Conservation (phyloP, 2,329 filamentous ascomycete genomes). For the Leptosphaerulina australis region DNA sequence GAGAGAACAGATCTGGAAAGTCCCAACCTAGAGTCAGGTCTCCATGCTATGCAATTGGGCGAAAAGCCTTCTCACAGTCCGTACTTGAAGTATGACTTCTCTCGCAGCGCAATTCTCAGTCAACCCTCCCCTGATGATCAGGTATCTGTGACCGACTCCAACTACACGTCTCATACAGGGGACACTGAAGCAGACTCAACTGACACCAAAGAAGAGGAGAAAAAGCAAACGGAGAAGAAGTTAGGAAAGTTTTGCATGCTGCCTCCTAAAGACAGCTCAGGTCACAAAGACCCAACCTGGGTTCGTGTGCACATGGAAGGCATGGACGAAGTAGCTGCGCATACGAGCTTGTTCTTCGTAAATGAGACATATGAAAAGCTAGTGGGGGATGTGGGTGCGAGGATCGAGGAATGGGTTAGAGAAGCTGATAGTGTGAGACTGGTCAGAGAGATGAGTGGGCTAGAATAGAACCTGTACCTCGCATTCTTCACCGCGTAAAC, state of each 20-base stretch:
- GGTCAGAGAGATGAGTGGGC: slow-evolving; percentile 35
- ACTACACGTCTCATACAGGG: slow-evolving; percentile 31
- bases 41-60: slow-evolving; percentile 32
- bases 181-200: slow-evolving; percentile 18
- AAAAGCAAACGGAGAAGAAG: slow-evolving; percentile 52
- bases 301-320: slow-evolving; percentile 78
- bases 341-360: slow-evolving; percentile 79
- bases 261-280: slow-evolving; percentile 63
- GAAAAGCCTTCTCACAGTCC: slow-evolving; percentile 20
- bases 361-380: slow-evolving; percentile 75
- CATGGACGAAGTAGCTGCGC: slow-evolving; percentile 83
- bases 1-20: slow-evolving; percentile 18
- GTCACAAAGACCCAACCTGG: slow-evolving; percentile 73
- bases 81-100: slow-evolving; percentile 41
- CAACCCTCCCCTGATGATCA: slow-evolving; percentile 35
- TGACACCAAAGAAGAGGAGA: slow-evolving; percentile 5
- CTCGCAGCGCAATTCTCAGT: slow-evolving; percentile 37
- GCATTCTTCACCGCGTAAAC: not conserved
- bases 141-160: slow-evolving; percentile 27
- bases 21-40: slow-evolving; percentile 27
- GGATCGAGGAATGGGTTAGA: slow-evolving; percentile 72
- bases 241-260: slow-evolving; percentile 81
- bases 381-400: slow-evolving; percentile 74
- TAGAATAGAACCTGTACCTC: not conserved
- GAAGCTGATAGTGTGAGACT: slow-evolving; percentile 58